Conservation (phyloP, 2,329 filamentous ascomycete species). For the Verticillium longisporum region DNA sequence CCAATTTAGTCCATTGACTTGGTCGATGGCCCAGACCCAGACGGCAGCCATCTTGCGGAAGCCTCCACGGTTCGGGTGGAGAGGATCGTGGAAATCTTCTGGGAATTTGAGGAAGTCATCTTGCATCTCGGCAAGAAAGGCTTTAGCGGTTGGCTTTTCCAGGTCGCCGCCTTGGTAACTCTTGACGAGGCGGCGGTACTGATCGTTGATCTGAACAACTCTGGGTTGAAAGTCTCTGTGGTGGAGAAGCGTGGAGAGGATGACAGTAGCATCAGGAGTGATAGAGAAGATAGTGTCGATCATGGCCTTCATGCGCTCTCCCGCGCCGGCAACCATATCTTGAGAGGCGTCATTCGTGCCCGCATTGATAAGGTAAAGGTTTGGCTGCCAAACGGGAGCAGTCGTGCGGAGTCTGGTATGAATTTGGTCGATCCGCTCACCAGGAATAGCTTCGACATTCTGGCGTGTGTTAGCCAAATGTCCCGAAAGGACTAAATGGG, state of each 20-base stretch:
- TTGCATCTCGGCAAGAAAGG: not conserved
- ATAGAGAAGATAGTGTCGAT: slow-evolving; percentile 22
- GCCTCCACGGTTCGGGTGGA: not conserved
- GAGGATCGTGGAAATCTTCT: not conserved
- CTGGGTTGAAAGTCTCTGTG: slow-evolving; percentile 19
- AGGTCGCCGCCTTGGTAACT: not conserved
- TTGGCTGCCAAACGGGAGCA: slow-evolving; percentile 23
- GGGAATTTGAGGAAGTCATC: not conserved
- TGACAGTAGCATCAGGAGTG: slow-evolving; percentile 23
- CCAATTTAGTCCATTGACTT: not conserved
- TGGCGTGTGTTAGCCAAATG: not conserved
- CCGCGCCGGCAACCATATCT: slow-evolving; percentile 20
- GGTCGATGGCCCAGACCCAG: not conserved
- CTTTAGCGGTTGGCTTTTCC: not conserved
- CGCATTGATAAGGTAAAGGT: slow-evolving; percentile 30
- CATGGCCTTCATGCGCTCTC: slow-evolving; percentile 23
- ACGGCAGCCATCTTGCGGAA: slow-evolving; percentile 1
- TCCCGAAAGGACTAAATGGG: no score
- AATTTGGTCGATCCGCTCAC: slow-evolving; percentile 30
- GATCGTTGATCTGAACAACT: slow-evolving; percentile 22
- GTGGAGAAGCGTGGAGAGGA: slow-evolving; percentile 29
- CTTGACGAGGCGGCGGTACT: slow-evolving; percentile 18
- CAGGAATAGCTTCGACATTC: slow-evolving; percentile 36
- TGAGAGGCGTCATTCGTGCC: slow-evolving; percentile 32
- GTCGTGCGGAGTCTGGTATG: slow-evolving; percentile 19